A percentile compares a stretch with the other conserved stretches of the same genome.
Evolutionary conservation across 257 asterid species (phyloP).

Genomic region (Gentiana straminea): DNA sequence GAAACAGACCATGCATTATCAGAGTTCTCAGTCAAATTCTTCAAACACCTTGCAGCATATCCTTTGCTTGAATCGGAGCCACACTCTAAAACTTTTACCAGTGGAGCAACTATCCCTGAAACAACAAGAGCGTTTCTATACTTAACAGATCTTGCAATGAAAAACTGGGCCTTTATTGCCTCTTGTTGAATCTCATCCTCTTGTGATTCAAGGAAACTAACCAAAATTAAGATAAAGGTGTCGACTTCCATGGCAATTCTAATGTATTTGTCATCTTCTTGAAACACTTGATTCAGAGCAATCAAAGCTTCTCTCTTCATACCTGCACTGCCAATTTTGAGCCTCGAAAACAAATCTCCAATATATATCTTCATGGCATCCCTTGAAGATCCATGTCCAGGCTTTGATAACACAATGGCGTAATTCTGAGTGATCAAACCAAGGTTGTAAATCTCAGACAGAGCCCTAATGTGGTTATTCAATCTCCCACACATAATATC

Average conservation of each 20-base stretch:
- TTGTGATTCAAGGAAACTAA: slow-evolving; percentile 52
- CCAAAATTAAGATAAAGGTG: slow-evolving; percentile 31
- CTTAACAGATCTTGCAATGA: slow-evolving; percentile 37
- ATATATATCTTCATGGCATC: slow-evolving; percentile 67
- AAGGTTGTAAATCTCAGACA: slow-evolving; percentile 50
- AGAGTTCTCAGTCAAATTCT: slow-evolving; percentile 68
- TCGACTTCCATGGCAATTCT: slow-evolving; percentile 49
- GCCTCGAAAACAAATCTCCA: slow-evolving; percentile 54
- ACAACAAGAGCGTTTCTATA: slow-evolving; percentile 31
- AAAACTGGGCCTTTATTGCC: slow-evolving; percentile 43
- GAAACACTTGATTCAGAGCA: slow-evolving; percentile 45
- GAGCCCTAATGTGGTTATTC: slow-evolving; percentile 31
- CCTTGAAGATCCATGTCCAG: slow-evolving; percentile 51
- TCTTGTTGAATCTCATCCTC: slow-evolving; percentile 54
- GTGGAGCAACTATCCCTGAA: slow-evolving; percentile 52
- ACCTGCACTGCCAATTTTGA: slow-evolving; percentile 51
- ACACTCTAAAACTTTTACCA: slow-evolving; percentile 59
- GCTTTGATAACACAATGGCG: slow-evolving; percentile 69
- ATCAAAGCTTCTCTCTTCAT: slow-evolving; percentile 73
- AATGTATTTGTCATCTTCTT: slow-evolving; percentile 59
- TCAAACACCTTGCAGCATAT: slow-evolving; percentile 65
- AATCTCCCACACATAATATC: slow-evolving; percentile 46
- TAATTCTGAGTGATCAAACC: slow-evolving; percentile 55
- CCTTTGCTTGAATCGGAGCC: slow-evolving; percentile 49
- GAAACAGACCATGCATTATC: slow-evolving; percentile 93